Evolutionary conservation across 768 basidiomycete genomes (phyloP), one percentile per base, ranked within the genome.

Genomic region (Fistulinella prunicolor): DNA sequence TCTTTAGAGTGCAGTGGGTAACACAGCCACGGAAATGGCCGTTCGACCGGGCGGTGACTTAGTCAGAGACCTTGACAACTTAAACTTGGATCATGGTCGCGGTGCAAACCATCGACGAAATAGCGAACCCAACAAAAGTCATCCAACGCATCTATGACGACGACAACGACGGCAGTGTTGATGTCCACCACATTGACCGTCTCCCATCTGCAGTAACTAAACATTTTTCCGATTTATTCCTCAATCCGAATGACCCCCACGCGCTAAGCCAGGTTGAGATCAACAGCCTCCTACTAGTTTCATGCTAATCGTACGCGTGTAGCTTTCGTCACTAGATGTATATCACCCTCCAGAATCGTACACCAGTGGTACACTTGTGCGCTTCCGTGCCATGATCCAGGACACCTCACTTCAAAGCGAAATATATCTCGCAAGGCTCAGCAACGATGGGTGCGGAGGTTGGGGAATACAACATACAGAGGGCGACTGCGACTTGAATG

Each of bases 381-480:
- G 77, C 17, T 90, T 91, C 63, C 76, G 80, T 26, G 84, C 78
- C 21, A 88, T 91, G 85, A 73, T 91, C 24, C 90, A 93, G 63
- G 89, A 91, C 60, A 89, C 87, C 2, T 87, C 88, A 3, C 61
- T 77, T 16, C 81, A 85, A 6, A 78, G 80, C 0, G 86, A 90
- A 60, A 72, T 93, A 53, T 92, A 92, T 64, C 70, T 88, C 35
- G 76, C 81, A 3, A 72, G 60, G 35, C 64, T 70, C 21, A 47
- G 59, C 36, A 63, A 70, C 29, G 73, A 71, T 1, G 60, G 58
- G 36, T 80, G 77, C 47, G 87, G 86, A 22, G 89, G 89, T n/a
- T 91, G 89, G 89, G 89, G 86, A 6, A 66, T 86, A 47, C 21
- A 64, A 57, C 41, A 76, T 71, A 17, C 61, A 54, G 41, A 63